These are phyloP conservation scores for Poa pratensis DNA, from an alignment of 176 grass and related monocot genomes.

Conservation along the genomic window DNA sequence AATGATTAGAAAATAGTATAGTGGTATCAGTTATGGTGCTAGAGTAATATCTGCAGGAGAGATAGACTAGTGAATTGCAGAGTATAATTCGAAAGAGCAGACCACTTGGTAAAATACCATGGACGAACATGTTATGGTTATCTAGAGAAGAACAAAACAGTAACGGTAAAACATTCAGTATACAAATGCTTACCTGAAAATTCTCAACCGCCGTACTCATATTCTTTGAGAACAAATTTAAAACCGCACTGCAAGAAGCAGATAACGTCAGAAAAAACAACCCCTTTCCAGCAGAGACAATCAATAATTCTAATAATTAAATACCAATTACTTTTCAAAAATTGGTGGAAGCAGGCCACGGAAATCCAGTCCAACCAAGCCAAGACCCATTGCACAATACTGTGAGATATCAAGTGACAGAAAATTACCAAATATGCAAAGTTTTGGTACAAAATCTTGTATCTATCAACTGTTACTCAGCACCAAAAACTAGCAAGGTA, in stretches of 20 bases:
- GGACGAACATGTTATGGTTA: conserved; percentile 22
- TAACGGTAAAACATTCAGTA: not conserved
- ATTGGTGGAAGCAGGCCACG: conserved; percentile 88
- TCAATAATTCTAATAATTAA: not conserved
- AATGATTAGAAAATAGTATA: conserved; percentile 10
- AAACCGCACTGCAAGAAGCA: conserved; percentile 71
- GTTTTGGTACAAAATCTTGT: not conserved
- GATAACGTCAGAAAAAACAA: conserved; percentile 38
- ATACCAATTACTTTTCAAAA: conserved; percentile 85
- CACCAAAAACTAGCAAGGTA: conserved; percentile 20
- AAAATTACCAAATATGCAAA: not conserved
- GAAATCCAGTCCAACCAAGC: conserved; percentile 97
- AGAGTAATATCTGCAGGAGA: not conserved
- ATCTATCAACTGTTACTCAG: not conserved
- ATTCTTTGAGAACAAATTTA: conserved; percentile 96
- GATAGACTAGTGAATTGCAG: conserved; percentile 2
- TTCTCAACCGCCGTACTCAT: conserved; percentile 84
- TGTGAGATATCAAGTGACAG: conserved; percentile 50
- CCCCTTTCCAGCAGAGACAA: not conserved
- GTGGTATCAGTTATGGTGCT: not conserved
- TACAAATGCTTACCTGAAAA: conserved; percentile 76
- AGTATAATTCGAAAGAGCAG: conserved; percentile 13
- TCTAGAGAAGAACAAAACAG: conserved; percentile 8
- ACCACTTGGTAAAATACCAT: not conserved
- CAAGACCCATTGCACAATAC: conserved; percentile 99